Percentiles rank a stretch among this genome's conserved stretches.
Conservation (phyloP, 371 early-diverging fungal genomes). For the Syncephalastrum contaminatum region DNA sequence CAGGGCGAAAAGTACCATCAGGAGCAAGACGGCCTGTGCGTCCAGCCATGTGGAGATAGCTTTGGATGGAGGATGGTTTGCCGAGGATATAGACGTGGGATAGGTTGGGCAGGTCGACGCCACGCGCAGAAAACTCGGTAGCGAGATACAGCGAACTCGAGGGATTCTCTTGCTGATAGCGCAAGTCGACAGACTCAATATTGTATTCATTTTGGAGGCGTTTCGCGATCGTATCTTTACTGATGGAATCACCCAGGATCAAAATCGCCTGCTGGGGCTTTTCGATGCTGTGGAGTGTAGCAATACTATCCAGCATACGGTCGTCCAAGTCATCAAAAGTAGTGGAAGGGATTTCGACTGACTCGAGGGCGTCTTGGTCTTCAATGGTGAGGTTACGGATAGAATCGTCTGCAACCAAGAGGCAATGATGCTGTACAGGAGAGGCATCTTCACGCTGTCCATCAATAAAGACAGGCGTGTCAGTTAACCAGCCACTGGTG, state of each 20-base stretch:
- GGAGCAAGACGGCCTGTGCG: constrained; percentile 71
- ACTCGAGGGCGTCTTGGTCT: constrained; percentile 5
- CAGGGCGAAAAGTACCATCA: constrained; percentile 25
- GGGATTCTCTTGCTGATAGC: constrained; percentile 13
- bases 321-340: constrained; percentile 53
- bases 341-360: constrained; percentile 5
- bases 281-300: constrained; percentile 49
- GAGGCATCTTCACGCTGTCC: constrained; percentile 9
- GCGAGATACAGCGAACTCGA: constrained; percentile 51
- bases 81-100: constrained; percentile 86
- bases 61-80: constrained; percentile 55
- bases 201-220: constrained; percentile 22
- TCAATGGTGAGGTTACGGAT: constrained; percentile 56
- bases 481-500: constrained; percentile 51
- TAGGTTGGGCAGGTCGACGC: constrained; percentile 84
- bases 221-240: constrained; percentile 23
- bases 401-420: constrained; percentile 48
- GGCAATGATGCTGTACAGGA: constrained; percentile 51
- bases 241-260: constrained; percentile 48
- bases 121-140: constrained; percentile 81
- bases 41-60: constrained; percentile 87
- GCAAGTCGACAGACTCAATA: constrained; percentile 27
- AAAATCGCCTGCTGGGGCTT: constrained; percentile 55
- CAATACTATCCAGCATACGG: constrained; percentile 61
- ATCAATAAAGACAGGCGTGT: constrained; percentile 64